Evolutionary conservation across 2,329 filamentous ascomycete genomes (phyloP).

Genomic region (Sphaerulina vaccinii): DNA sequence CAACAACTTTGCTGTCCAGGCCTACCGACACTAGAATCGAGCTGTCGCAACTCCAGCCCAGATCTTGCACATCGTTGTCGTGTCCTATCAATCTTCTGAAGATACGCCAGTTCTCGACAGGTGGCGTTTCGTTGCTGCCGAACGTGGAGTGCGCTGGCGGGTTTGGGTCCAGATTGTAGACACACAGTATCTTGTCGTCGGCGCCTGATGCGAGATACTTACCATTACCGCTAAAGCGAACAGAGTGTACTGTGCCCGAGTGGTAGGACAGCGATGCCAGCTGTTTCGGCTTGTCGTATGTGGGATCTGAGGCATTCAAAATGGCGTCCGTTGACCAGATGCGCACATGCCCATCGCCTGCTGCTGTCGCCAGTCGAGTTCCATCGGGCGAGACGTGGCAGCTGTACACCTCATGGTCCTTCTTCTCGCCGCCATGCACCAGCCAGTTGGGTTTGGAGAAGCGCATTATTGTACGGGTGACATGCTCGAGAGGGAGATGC

Average conservation of each 20-base stretch:
- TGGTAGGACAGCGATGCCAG: constrained; percentile 98
- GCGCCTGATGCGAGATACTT: constrained; percentile 95
- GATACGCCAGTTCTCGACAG: constrained; percentile 97
- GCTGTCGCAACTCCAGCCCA: constrained; percentile 95
- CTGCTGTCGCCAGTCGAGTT: constrained; percentile 84
- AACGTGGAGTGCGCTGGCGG: constrained; percentile 76
- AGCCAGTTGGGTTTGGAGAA: constrained; percentile 95
- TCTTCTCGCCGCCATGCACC: constrained; percentile 93
- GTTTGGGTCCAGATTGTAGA: constrained; percentile 85
- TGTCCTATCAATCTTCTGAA: constrained; percentile 90
- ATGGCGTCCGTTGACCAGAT: constrained; percentile 98
- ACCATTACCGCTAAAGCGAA: constrained; percentile 92
- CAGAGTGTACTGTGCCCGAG: constrained; percentile 93
- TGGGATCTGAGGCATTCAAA: constrained; percentile 70
- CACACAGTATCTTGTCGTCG: constrained; percentile 98
- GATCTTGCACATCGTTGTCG: constrained; percentile 96
- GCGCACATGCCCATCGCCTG: constrained; percentile 94
- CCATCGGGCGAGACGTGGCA: constrained; percentile 97
- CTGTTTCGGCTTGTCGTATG: constrained; percentile 79
- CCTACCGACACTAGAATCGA: constrained; percentile 95
- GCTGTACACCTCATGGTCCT: constrained; percentile 97
- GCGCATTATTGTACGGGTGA: constrained; percentile 41
- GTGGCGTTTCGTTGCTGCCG: constrained; percentile 82
- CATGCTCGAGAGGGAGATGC: constrained; percentile 2
- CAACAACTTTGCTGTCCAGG: constrained; percentile 93